phyloP scores from a whole-genome alignment of 2,329 filamentous ascomycete species.

The Colletotrichum magnum region DNA sequence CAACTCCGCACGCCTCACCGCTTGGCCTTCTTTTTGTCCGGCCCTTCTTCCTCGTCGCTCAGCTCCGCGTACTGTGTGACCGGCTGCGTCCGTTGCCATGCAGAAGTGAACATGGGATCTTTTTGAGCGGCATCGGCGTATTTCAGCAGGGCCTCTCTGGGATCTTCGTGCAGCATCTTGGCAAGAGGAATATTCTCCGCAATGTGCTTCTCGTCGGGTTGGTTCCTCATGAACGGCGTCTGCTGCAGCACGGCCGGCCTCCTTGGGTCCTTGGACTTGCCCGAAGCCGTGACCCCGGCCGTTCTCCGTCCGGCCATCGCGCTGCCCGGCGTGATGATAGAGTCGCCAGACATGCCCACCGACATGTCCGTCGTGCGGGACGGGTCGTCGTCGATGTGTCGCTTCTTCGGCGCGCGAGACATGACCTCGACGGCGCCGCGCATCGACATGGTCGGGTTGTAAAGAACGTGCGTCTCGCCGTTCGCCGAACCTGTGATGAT shows the following conservation, averaged over 20 bases:
- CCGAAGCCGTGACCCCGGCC: slow-evolving; percentile 83
- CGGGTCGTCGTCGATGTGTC: slow-evolving; percentile 95
- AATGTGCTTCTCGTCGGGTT: slow-evolving; percentile 92
- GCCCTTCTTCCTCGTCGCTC: slow-evolving; percentile 70
- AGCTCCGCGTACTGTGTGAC: slow-evolving; percentile 91
- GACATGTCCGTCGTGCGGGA: slow-evolving; percentile 87
- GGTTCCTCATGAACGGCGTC: slow-evolving; percentile 91
- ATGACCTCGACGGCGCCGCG: slow-evolving; percentile 90
- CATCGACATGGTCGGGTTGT: slow-evolving; percentile 85
- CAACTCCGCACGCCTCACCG: slow-evolving; percentile 51
- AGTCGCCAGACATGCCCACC: slow-evolving; percentile 85
- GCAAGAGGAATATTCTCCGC: slow-evolving; percentile 90
- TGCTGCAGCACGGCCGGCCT: slow-evolving; percentile 86
- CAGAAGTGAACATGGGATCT: slow-evolving; percentile 94
- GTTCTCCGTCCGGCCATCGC: slow-evolving; percentile 64
- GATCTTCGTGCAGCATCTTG: slow-evolving; percentile 96
- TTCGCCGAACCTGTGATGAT: slow-evolving; percentile 96
- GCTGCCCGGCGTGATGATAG: slow-evolving; percentile 79
- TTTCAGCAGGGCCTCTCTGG: slow-evolving; percentile 91
- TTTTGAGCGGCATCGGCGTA: slow-evolving; percentile 95
- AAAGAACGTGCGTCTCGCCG: slow-evolving; percentile 89
- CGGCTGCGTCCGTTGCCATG: slow-evolving; percentile 93
- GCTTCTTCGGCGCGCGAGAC: slow-evolving; percentile 92
- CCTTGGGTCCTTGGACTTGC: slow-evolving; percentile 82
- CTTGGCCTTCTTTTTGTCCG: slow-evolving; percentile 62